Evolutionary conservation across 352 stramenopile genomes (phyloP).

Genomic region (Phytophthora europaea): DNA sequence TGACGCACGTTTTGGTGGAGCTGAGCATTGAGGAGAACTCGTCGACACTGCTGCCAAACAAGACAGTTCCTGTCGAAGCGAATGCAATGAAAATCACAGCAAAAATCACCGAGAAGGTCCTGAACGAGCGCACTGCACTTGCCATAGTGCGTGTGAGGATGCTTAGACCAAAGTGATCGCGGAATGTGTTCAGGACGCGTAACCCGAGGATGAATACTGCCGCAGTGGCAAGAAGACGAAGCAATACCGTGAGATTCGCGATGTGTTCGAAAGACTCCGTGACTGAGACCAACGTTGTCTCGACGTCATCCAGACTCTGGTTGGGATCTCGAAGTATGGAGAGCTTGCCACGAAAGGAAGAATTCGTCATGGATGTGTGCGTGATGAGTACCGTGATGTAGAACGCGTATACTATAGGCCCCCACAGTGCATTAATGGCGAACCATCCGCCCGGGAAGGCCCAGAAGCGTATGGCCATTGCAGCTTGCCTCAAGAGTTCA

Average conservation of each 20-base stretch:
- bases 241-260: slow-evolving; percentile 34
- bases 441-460: slow-evolving; percentile 35
- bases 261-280: slow-evolving; percentile 42
- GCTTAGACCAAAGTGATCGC: slow-evolving; percentile 63
- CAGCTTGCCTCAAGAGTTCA: slow-evolving; percentile 22
- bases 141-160: slow-evolving; percentile 67
- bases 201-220: slow-evolving; percentile 48
- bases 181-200: slow-evolving; percentile 54
- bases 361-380: slow-evolving; percentile 23
- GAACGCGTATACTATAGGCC: slow-evolving; percentile 45
- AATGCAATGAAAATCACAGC: slow-evolving; percentile 63
- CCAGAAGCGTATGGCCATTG: slow-evolving; percentile 44
- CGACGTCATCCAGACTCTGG: slow-evolving; percentile 10
- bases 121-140: slow-evolving; percentile 55
- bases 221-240: slow-evolving; percentile 47
- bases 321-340: slow-evolving; percentile 27
- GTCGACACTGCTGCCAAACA: slow-evolving; percentile 65
- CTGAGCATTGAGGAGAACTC: slow-evolving; percentile 57
- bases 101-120: slow-evolving; percentile 65
- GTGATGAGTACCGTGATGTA: slow-evolving; percentile 40
- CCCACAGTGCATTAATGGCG: slow-evolving; percentile 50
- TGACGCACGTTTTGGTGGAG: slow-evolving; percentile 64
- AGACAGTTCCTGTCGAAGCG: slow-evolving; percentile 50
- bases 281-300: slow-evolving; percentile 17
- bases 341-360: slow-evolving; percentile 30